Base-by-base conservation (phyloP, 2,329 filamentous ascomycete species). In the Xylaria sp. region DNA sequence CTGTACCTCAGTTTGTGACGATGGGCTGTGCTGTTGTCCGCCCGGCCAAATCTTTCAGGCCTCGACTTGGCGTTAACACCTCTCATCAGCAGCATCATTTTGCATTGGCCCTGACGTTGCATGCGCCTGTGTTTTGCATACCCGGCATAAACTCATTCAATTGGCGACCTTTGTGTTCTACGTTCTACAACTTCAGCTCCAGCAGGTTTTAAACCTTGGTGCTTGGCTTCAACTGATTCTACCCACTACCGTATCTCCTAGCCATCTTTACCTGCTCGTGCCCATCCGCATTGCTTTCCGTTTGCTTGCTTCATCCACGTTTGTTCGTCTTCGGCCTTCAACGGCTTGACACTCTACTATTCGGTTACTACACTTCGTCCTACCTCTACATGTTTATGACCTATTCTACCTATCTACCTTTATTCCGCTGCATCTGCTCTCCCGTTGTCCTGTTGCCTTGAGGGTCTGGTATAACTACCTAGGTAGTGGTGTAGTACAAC, bases 91-190 rank as follows among this genome's bases (percentile, higher is more conserved):
- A 66, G 49, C 64, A 57, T 66, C 49, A 28, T 59, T 66, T 23
- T 66, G 67, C 63, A 69, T 66, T 63, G 54, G 46, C 41, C 39
- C 39, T 62, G 58, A 66, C 59, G 67, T 63, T 69, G 63, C 63
- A 66, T 59, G 39, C 39, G 46, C 36, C 46, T 46, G 23, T 66
- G 36, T 59, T 66, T 66, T 69, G 62, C 66, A 68, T 66, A 46
- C 15, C 43, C 23, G 25, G 13, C 52, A 63, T 31, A 41, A 64
- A 48, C 20, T 36, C 13, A 49, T 33, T 58, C 33, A 58, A 58
- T 18, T 36, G 15, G 18, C 62, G 36, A 39, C 33, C 33, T 36
- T 36, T 10, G 33, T 9, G 33, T 36, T 36, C 31, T 31, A 31
- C 31, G 31, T 31, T 31, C 33, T 36, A 36, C 33, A 36, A 7